These are phyloP conservation scores for Sesbania bispinosa DNA, from an alignment of 306 rosid species.

Conservation along the genomic window DNA sequence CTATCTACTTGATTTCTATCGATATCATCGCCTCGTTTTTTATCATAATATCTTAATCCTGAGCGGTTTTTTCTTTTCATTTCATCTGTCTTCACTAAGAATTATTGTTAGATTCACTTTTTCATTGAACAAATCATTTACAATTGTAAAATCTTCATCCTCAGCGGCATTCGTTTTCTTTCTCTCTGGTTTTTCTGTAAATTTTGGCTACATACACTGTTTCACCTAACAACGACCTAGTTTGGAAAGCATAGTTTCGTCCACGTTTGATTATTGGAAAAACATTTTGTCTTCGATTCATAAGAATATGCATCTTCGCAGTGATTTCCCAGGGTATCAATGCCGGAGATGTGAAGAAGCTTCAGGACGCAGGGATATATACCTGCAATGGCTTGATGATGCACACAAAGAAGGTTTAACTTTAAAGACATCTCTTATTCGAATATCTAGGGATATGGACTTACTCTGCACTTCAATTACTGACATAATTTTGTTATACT, in stretches of 20 bases:
- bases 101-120: neutral
- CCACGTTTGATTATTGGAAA: neutral
- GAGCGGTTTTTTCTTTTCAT: neutral
- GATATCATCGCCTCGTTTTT: too few species aligned
- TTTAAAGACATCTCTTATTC: neutral
- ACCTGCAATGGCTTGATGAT: slow-evolving; percentile 98
- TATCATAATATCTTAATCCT: neutral
- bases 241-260: neutral
- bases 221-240: neutral
- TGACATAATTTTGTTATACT: neutral
- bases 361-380: slow-evolving; percentile 95
- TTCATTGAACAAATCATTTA: neutral
- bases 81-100: neutral
- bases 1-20: slow-evolving; percentile 1
- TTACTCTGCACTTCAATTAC: neutral
- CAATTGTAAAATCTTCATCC: neutral
- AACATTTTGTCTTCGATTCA: neutral
- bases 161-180: neutral
- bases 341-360: slow-evolving; percentile 97
- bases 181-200: neutral
- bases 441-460: neutral
- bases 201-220: neutral
- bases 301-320: slow-evolving; percentile 32
- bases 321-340: slow-evolving; percentile 93
- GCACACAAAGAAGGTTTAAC: slow-evolving; percentile 87